Evolutionary conservation across 306 rosid genomes (phyloP).

Genomic region (Rosa lucieae): DNA sequence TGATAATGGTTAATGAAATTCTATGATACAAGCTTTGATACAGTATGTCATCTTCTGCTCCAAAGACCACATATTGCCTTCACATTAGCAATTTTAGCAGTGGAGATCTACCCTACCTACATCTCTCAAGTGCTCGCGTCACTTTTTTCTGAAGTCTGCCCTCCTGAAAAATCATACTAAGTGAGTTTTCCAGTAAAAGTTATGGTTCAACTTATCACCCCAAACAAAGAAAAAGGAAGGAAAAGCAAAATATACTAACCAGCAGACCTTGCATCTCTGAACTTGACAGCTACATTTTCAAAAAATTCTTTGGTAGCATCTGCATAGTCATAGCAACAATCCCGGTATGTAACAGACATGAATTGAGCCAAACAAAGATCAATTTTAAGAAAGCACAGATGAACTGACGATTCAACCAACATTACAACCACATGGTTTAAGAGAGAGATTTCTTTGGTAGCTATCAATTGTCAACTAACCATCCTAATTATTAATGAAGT

Average conservation of each 20-base stretch:
- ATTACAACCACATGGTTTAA: neutral
- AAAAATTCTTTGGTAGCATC: constrained; percentile 87
- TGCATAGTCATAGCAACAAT: constrained; percentile 36
- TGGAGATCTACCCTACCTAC: constrained; percentile 21
- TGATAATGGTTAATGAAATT: constrained; percentile 22
- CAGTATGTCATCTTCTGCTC: constrained; percentile 18
- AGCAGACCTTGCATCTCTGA: constrained; percentile 43
- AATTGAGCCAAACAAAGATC: neutral
- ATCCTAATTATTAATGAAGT: neutral
- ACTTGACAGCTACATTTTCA: constrained; percentile 46
- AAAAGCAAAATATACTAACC: constrained; percentile 39
- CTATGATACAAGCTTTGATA: constrained; percentile 18
- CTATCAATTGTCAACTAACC: neutral
- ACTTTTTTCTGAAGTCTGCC: constrained; percentile 28
- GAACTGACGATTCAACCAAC: neutral
- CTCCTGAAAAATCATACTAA: constrained; percentile 29
- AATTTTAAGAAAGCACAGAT: neutral
- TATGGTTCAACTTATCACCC: neutral
- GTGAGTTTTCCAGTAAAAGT: neutral
- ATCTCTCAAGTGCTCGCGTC: constrained; percentile 27
- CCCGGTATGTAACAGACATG: neutral
- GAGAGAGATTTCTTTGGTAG: neutral
- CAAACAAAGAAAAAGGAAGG: neutral
- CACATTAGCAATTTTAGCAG: constrained; percentile 15
- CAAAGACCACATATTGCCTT: constrained; percentile 29